Evolutionary conservation across 495 filamentous ascomycete genomes (phyloP), one percentile per base, ranked within the genome.

Genomic region (Sordaria brevicollis): DNA sequence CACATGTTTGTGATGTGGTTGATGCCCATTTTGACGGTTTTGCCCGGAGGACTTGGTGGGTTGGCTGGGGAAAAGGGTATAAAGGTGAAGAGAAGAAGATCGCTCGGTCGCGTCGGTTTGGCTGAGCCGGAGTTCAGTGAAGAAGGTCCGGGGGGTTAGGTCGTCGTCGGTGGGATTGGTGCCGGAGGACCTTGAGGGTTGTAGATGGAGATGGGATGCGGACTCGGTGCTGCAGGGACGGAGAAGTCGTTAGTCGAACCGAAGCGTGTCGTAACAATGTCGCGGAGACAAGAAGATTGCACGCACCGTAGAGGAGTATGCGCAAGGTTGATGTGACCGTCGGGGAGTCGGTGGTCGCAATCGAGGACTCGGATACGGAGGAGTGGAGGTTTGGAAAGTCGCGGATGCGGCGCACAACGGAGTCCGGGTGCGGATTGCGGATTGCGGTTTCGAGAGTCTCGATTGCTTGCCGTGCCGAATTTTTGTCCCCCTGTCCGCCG

Each of bases 1-100:
- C 92, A 96, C 75, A 93, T 86, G 84, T 94, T 80, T 67, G 88
- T 81, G 74, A 98, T 87, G 79, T 88, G 88, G 76, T 88, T 84
- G 83, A 99, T 89, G 76, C 93, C 96, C 95, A 98, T 98, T 69
- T 77, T 81, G 75, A 31, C 0, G 39, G 69, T n/a, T 65, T 71
- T 62, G 69, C 62, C 15, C 41, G 54, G 62, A 33, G 13, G 54
- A 21, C 29, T 39, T 39, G 33, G 5, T n/a, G 33, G 39, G 34
- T 65, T 49, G 37, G 17, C 15, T 38, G 2, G 38, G 2, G 25
- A 35, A n/a, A 65, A 43, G 36, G 67, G 11, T n/a, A 34, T 57
- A 29, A 31, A 65, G 57, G 13, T 38, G 17, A 39, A 39, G 37
- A 39, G 37, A n/a, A 15, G 36, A 4, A 4, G 36, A 13, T 4